Conservation (phyloP, 2,329 filamentous ascomycete genomes). For the Hortaea sp. region DNA sequence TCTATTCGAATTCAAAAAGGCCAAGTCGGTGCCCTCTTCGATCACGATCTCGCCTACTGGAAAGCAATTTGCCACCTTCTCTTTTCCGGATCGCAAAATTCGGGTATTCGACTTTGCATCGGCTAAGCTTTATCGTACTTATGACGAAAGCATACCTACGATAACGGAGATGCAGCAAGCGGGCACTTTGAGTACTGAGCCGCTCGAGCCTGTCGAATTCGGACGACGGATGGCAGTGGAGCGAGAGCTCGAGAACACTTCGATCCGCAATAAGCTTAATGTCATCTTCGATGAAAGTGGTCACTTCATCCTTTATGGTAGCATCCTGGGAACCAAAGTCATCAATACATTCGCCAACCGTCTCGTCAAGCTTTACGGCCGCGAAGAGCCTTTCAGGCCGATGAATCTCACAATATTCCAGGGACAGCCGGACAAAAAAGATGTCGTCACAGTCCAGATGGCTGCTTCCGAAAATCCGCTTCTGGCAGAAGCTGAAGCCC, state of each 20-base stretch:
- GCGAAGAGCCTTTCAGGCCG: slow-evolving; percentile 77
- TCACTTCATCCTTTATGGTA: slow-evolving; percentile 90
- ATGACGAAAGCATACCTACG: slow-evolving; percentile 85
- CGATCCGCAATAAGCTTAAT: slow-evolving; percentile 62
- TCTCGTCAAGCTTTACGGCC: slow-evolving; percentile 80
- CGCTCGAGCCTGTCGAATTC: slow-evolving; percentile 85
- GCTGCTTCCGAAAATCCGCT: slow-evolving; percentile 89
- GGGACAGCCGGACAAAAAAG: slow-evolving; percentile 89
- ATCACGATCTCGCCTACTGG: slow-evolving; percentile 80
- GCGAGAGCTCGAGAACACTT: slow-evolving; percentile 66
- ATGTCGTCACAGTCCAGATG: slow-evolving; percentile 90
- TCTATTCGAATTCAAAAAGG: slow-evolving; percentile 92
- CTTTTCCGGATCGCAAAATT: slow-evolving; percentile 86
- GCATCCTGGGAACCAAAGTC: slow-evolving; percentile 84
- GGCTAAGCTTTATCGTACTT: slow-evolving; percentile 80
- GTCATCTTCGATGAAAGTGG: slow-evolving; percentile 93
- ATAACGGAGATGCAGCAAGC: slow-evolving; percentile 93
- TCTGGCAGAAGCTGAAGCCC: slow-evolving; percentile 78
- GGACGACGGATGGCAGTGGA: slow-evolving; percentile 79
- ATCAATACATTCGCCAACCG: slow-evolving; percentile 93
- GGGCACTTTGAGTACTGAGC: slow-evolving; percentile 63
- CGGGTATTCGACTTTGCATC: slow-evolving; percentile 87
- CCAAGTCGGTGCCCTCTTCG: slow-evolving; percentile 73
- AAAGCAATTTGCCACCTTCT: slow-evolving; percentile 77
- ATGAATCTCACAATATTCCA: slow-evolving; percentile 84